Evolutionary conservation across 495 filamentous ascomycete species (phyloP).

Genomic region (Penicillium mononematosum): DNA sequence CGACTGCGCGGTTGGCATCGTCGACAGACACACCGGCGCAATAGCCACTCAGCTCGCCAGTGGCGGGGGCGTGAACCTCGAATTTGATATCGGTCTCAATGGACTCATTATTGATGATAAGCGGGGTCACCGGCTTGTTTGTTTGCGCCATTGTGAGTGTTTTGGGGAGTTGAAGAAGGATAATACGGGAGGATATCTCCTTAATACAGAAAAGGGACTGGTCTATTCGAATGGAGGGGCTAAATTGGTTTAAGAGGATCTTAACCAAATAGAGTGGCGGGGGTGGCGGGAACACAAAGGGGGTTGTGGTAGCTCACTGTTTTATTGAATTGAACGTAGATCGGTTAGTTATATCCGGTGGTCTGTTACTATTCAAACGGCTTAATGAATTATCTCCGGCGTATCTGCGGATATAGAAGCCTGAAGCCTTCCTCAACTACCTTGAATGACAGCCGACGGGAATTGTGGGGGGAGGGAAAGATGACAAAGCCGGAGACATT

Average conservation of each 20-base stretch:
- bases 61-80: constrained; percentile 63
- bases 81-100: constrained; percentile 59
- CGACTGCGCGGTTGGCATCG: constrained; percentile 52
- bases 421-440: not conserved
- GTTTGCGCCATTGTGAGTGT: constrained; percentile 14
- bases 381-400: not conserved
- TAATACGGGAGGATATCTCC: not conserved
- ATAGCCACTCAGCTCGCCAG: constrained; percentile 58
- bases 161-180: not conserved
- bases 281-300: not conserved
- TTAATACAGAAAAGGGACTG: not conserved
- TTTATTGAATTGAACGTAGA: not conserved
- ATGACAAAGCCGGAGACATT: constrained; percentile 5
- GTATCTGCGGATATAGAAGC: not conserved
- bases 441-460: not conserved
- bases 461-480: not conserved
- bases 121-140: constrained; percentile 51
- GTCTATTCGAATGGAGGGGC: constrained; percentile 4
- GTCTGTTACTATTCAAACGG: not conserved
- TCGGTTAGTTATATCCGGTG: not conserved
- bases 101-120: constrained; percentile 72
- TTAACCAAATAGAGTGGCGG: not conserved
- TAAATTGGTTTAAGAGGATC: not conserved
- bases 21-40: constrained; percentile 60
- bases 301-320: not conserved